These are phyloP conservation scores for Plasmodium fragile DNA, from an alignment of 169 alveolate genomes.

Conservation along the genomic window DNA sequence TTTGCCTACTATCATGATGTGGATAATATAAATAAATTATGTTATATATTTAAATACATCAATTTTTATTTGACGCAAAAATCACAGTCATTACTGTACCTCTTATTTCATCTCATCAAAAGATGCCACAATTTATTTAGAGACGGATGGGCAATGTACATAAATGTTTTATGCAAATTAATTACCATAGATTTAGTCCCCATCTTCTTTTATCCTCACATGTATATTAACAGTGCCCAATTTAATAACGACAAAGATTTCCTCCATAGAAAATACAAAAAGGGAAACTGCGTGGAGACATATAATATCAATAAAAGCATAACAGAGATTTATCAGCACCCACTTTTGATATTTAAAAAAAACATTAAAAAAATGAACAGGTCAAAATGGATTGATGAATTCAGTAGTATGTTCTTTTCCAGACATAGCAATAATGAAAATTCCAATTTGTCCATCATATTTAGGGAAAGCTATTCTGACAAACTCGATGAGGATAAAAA, in stretches of 20 bases:
- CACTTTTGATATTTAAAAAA: constrained; percentile 55
- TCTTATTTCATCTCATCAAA: constrained; percentile 61
- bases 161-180: constrained; percentile 52
- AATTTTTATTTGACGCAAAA: constrained; percentile 73
- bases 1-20: constrained; percentile 59
- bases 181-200: constrained; percentile 58
- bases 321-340: constrained; percentile 67
- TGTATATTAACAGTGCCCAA: constrained; percentile 50
- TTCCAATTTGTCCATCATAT: constrained; percentile 36
- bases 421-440: constrained; percentile 53
- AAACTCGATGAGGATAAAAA: constrained; percentile 57
- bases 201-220: constrained; percentile 52
- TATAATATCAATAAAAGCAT: constrained; percentile 54
- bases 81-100: constrained; percentile 61
- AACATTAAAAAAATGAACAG: constrained; percentile 62
- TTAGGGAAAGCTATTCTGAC: constrained; percentile 33
- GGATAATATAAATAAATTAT: constrained; percentile 40
- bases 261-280: constrained; percentile 23
- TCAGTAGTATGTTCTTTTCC: constrained; percentile 69
- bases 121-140: constrained; percentile 65
- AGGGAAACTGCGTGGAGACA: constrained; percentile 67
- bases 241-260: constrained; percentile 57
- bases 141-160: constrained; percentile 63
- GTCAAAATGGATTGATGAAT: constrained; percentile 76
- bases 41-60: constrained; percentile 60